phyloP scores from a whole-genome alignment of 495 filamentous ascomycete species.

The Cryomyces minteri region DNA sequence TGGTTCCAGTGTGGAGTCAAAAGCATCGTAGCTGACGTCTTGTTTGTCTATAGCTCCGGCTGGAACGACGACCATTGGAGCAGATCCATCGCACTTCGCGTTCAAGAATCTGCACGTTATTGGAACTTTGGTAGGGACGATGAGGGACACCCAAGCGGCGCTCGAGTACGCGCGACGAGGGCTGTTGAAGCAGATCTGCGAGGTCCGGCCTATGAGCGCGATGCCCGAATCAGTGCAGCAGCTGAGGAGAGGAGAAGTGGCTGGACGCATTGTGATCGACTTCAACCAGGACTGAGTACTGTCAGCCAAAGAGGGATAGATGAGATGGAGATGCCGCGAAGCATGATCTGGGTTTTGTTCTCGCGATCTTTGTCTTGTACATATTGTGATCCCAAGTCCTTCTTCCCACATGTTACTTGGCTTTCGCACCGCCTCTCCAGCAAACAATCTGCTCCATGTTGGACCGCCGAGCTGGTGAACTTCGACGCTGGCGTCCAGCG shows the following conservation, averaged over 20 bases:
- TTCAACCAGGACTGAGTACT: conserved; percentile 18
- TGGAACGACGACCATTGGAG: conserved; percentile 19
- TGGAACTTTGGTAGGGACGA: conserved; percentile 29
- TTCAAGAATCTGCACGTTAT: conserved; percentile 28
- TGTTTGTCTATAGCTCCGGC: conserved; percentile 5
- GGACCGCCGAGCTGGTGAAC: too few relatives aligned
- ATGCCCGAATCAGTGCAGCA: conserved; percentile 19
- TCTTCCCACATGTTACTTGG: too few relatives aligned
- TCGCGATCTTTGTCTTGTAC: too few relatives aligned
- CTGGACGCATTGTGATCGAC: conserved; percentile 30
- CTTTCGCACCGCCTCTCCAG: too few relatives aligned
- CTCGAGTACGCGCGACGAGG: conserved; percentile 30
- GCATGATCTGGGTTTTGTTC: too few relatives aligned
- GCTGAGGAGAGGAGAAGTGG: conserved; percentile 23
- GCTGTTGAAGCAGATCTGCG: conserved; percentile 17
- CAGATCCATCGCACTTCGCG: conserved; percentile 24
- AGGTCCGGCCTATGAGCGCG: conserved; percentile 13
- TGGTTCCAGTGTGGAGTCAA: too few relatives aligned
- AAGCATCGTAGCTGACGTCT: background rate
- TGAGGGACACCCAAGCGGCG: conserved; percentile 24
- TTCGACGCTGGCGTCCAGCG: too few relatives aligned
- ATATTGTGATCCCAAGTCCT: too few relatives aligned
- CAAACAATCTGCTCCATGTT: too few relatives aligned
- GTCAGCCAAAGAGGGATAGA: background rate
- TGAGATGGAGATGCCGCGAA: too few relatives aligned